Base-by-base conservation (phyloP, 2,329 filamentous ascomycete species). In the Penicillium psychrosexuale region DNA sequence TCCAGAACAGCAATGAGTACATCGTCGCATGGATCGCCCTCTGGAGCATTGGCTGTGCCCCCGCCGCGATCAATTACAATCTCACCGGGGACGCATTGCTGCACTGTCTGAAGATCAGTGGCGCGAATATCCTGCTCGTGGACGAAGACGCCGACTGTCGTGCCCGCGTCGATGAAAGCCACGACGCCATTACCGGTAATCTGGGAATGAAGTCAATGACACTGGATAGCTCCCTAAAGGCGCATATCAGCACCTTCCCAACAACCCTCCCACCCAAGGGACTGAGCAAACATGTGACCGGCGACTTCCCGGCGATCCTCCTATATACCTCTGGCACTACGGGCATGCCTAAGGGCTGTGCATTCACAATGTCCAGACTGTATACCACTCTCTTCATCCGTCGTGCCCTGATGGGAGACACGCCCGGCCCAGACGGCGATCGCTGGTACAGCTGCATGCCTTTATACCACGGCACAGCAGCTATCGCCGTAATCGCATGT, bases 321-420 rank as follows among this genome's bases (percentile, higher is more conserved):
- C 84, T 91, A 62, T 91, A 90, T 69, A 92, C 89, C 0, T 86
- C 85, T 58, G 88, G 88, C 34, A 91, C 89, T 0, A 91, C 89
- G 0, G 89, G 89, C 2, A 71, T 89, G 60, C 88, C 89, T 11
- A 92, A 92, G 69, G 88, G 84, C 1, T 87, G 85, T 61, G 70
- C 80, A 0, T 84, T 89, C 61, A 82, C 82, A 17, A 78, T 81
- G 8, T 71, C 75, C 2, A 77, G 80, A 42, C 66, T 80, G 6
- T 76, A 77, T 45, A 65, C 61, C 0, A 60, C 77, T 8, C 70
- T 74, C 2, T 62, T 63, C 12, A 62, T 74, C 1, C 73, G 77
- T 2, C 44, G 55, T 7, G 67, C 73, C 17, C 60, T 66, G 6
- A 62, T 72, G 45, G 50, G 57, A 8, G 68, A 72, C 33, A 64